These are phyloP conservation scores for Ganoderma lucidum DNA, from an alignment of 1,284 basidiomycete species.

Conservation along the genomic window DNA sequence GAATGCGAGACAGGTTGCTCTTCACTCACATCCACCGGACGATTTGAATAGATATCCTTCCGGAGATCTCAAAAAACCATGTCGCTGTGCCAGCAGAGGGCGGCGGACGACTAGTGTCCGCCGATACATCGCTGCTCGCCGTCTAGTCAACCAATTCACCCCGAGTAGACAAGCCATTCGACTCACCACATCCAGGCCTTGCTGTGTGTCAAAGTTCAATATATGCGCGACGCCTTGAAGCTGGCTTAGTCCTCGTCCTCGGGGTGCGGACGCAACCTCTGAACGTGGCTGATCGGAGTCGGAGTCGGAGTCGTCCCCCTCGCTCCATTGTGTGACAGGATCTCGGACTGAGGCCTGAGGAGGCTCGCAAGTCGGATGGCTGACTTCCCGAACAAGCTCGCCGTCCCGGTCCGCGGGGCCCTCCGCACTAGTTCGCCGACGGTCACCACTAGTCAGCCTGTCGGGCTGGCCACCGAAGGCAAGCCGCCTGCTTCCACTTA, in stretches of 20 bases:
- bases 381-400: neutral
- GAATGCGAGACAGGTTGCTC: too few relatives aligned
- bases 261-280: neutral
- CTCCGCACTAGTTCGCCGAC: neutral
- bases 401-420: neutral
- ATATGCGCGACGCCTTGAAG: neutral
- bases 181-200: too few relatives aligned
- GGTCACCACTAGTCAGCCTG: neutral
- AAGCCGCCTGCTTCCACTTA: neutral
- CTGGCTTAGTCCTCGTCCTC: neutral
- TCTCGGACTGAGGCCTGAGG: neutral
- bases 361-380: neutral
- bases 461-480: neutral
- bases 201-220: too few relatives aligned
- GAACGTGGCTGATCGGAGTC: neutral
- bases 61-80: too few relatives aligned
- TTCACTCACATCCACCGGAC: too few relatives aligned
- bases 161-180: neutral
- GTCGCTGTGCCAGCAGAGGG: too few relatives aligned
- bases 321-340: too few relatives aligned
- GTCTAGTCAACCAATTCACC: neutral
- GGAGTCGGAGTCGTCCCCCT: neutral
- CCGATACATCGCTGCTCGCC: too few relatives aligned
- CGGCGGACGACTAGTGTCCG: too few relatives aligned
- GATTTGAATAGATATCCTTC: too few relatives aligned